Evolutionary conservation across 176 grass and related monocot genomes (phyloP), one percentile per base, ranked within the genome.

Genomic region (Poa annua): DNA sequence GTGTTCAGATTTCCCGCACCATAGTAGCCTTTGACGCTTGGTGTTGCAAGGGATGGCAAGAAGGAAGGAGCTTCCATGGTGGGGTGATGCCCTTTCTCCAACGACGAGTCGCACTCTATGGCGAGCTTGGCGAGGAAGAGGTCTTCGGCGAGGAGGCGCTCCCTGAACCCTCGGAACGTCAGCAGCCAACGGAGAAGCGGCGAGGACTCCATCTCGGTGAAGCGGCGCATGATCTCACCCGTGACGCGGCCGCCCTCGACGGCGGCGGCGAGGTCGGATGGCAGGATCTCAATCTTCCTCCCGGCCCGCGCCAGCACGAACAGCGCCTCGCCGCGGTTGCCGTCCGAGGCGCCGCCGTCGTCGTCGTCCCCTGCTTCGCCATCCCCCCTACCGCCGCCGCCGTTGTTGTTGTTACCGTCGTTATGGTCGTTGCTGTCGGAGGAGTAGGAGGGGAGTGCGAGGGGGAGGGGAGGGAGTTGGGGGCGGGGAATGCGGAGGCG

Each of bases 81-180:
- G n/a, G n/a, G n/a, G n/a, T n/a, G n/a, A n/a, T n/a, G n/a, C n/a
- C n/a, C n/a, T n/a, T n/a, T n/a, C n/a, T n/a, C n/a, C n/a, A n/a
- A n/a, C n/a, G n/a, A n/a, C n/a, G n/a, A n/a, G n/a, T n/a, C 88
- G 2, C 84, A 89, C 83, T 97, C 95, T 72, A 97, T 97, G 78
- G 10, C 88, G 50, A 97, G 71, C 88, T 97, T 97, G 38, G 95
- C 83, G 13, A 97, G 86, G 87, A 97, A 97, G 81, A 97, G 91
- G 33, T 97, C 92, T 53, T 97, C 95, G 13, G 95, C 95, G 39
- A 97, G 81, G 56, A 97, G 86, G 55, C 93, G 86, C 85, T 96
- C 93, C 84, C 89, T 89, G 83, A 99, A 99, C 0, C 96, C 96
- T 0, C 81, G 7, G 80, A 96, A 94, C 84, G 82, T 87, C 25